Base-by-base conservation (phyloP, 2,329 filamentous ascomycete species). In the Elsinoe fawcettii region DNA sequence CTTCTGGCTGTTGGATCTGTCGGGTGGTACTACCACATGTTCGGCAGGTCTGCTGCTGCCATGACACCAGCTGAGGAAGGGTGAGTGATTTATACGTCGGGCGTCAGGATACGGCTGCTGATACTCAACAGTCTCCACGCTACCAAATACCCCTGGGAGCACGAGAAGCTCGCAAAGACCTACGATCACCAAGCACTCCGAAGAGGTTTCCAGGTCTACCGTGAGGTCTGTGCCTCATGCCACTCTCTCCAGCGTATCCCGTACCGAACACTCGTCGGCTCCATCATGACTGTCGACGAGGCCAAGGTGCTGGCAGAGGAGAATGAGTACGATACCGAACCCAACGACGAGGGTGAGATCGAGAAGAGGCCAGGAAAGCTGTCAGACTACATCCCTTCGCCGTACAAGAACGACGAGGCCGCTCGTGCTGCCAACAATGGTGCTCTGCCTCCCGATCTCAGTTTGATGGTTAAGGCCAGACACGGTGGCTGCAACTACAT, bases 351-450 rank as follows among this genome's bases (percentile, higher is more conserved):
- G 81, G 93, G 93, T 66, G 90, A 96, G 67, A 96, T 97, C 72
- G 89, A 96, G 81, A 95, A 97, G 85, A 90, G 93, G 67, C 88
- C 92, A 64, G 93, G 93, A 80, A 99, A 99, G 81, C 85, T 99
- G 55, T 95, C 93, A 69, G 93, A 99, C 76, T 97, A 97, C 78
- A 85, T 99, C 62, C 92, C 91, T 59, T 75, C 81, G 56, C 93
- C 93, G 27, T 99, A 99, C 86, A 93, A 95, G 81, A 99, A 99
- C 80, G 93, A 99, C 71, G 92, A 99, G 80, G 92, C 93, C 66
- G 92, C 92, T 63, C 91, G 93, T 72, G 91, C 91, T 71, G 90
- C 91, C 78, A 99, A 99, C 84, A 95, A 95, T 74, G 93, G 93
- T 82, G 93, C 93, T 70, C 83, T 97, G 58, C 93, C 93, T 65